These are phyloP conservation scores for Blepharisma stoltei DNA, from an alignment of 73 alveolate species.

Conservation along the genomic window DNA sequence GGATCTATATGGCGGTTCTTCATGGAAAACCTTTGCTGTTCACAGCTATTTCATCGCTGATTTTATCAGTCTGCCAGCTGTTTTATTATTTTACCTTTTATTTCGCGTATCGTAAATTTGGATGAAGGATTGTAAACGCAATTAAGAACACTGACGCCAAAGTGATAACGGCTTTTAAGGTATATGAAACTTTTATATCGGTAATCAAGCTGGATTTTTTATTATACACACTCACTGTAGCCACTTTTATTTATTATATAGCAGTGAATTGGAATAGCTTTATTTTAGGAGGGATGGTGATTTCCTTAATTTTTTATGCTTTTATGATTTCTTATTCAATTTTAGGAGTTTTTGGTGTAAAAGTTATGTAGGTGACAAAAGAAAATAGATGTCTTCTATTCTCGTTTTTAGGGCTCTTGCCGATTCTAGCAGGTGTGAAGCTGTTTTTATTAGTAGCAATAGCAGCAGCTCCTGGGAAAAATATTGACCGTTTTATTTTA, in stretches of 20 bases:
- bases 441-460: too few species aligned
- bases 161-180: background rate
- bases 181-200: slow-evolving; percentile 20
- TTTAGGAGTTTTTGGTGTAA: slow-evolving; percentile 11
- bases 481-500: too few species aligned
- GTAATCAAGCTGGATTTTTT: slow-evolving; percentile 5
- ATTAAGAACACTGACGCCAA: background rate
- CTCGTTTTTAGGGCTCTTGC: too few species aligned
- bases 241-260: background rate
- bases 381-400: background rate
- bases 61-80: background rate
- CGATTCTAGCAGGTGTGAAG: too few species aligned
- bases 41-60: background rate
- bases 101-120: background rate
- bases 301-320: background rate
- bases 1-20: background rate
- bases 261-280: background rate
- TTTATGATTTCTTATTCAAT: background rate
- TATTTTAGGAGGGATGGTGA: background rate
- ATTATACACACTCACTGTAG: background rate
- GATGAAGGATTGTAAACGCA: background rate
- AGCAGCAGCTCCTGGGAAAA: too few species aligned
- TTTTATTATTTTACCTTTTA: background rate
- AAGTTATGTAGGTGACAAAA: background rate
- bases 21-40: background rate